Evolutionary conservation across 2,329 filamentous ascomycete genomes (phyloP), one percentile per base, ranked within the genome.

Genomic region (Botrytis byssoidea): DNA sequence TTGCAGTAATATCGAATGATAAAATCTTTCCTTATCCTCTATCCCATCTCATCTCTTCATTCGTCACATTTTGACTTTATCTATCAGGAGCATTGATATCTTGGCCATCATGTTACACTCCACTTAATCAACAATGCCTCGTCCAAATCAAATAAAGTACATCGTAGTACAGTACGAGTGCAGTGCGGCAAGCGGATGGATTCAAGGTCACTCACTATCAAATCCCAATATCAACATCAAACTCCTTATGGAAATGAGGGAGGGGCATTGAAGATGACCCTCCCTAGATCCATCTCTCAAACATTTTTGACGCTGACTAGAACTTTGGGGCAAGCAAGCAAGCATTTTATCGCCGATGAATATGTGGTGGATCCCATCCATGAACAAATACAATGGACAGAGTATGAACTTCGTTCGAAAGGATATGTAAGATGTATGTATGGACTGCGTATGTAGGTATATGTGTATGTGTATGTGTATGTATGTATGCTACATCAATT

Each of bases 271-370:
- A n/a, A 67, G 64, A 67, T 40, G 3, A 29, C 6, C 32, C 14
- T 25, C 9, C 25, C 14, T 63, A 16, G 25, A 6, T 18, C 14
- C 32, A 37, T 67, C 25, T 37, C 7, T 40, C 20, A 51, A 51
- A 67, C 46, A 4, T 35, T 40, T 51, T 67, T 67, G 64, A 67
- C 64, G 64, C 64, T 46, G 64, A 37, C 44, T 51, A n/a, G 29
- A n/a, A 4, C 22, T 48, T 7, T 22, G 9, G 25, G 12, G 48
- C 22, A 51, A n/a, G 46, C 20, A 12, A 37, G n/a, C 8, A 40
- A 40, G 32, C 59, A 61, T 61, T 37, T 61, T 51, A 32, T 48
- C 29, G 32, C 64, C 22, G 22, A 7, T 29, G 44, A 37, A 37
- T 9, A 25, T 35, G n/a, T n/a, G n/a, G 44, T 66, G 44, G 29